Percentiles rank a stretch among this genome's conserved stretches.
Conservation (phyloP, 1,139 yeast genomes). For the Hemisphaericaspora xylofermentans region DNA sequence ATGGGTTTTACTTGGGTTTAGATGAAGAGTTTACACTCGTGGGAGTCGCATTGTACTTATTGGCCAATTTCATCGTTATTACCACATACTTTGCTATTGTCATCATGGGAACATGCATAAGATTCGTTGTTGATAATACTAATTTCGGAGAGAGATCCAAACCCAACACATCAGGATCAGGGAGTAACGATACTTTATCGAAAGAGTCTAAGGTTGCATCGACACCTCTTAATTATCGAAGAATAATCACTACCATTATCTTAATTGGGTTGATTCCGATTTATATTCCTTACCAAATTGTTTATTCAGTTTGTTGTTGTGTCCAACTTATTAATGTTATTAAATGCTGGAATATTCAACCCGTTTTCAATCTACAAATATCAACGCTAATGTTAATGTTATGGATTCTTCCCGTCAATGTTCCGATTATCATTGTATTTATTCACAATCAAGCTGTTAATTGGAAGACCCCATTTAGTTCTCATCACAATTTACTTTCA, state of each 20-base stretch:
- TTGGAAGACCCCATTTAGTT: slow-evolving; percentile 75
- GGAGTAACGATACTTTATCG: neutral
- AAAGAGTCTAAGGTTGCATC: neutral
- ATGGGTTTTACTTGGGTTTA: slow-evolving; percentile 62
- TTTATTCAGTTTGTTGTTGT: slow-evolving; percentile 57
- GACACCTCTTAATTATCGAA: neutral
- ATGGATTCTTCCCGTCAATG: slow-evolving; percentile 67
- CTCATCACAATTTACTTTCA: slow-evolving; percentile 72
- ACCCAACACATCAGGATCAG: neutral
- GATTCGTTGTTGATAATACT: slow-evolving; percentile 6
- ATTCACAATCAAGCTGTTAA: slow-evolving; percentile 64
- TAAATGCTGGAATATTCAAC: slow-evolving; percentile 15
- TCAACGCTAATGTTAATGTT: slow-evolving; percentile 58
- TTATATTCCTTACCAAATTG: slow-evolving; percentile 79
- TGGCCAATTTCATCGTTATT: slow-evolving; percentile 51
- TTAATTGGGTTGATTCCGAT: slow-evolving; percentile 47
- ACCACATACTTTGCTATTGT: slow-evolving; percentile 24
- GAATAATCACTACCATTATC: slow-evolving; percentile 14
- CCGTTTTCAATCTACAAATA: slow-evolving; percentile 48
- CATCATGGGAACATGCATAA: slow-evolving; percentile 5
- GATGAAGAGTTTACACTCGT: slow-evolving; percentile 48
- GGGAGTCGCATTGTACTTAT: slow-evolving; percentile 51
- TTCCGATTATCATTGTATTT: slow-evolving; percentile 69
- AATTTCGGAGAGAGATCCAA: neutral
- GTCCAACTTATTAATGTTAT: slow-evolving; percentile 53